Percentiles rank a stretch among this genome's conserved stretches.
phyloP scores from a whole-genome alignment of 768 basidiomycete genomes.

The Naematelia aurantialba region DNA sequence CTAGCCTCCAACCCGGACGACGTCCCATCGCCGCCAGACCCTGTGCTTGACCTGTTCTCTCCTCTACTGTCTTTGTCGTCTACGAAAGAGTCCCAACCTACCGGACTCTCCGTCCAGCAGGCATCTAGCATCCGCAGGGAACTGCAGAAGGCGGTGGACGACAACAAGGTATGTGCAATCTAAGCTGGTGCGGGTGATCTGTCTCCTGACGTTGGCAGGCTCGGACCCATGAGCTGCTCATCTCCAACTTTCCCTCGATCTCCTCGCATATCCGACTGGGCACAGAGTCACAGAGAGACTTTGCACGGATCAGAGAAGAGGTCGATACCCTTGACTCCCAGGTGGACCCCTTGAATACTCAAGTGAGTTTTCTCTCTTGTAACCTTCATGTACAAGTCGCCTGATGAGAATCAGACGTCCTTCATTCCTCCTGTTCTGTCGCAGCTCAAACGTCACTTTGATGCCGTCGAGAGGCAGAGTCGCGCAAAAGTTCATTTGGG shows the following conservation, averaged over 20 bases:
- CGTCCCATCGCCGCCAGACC: constrained; percentile 10
- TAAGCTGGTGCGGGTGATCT: neutral
- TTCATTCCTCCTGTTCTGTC: constrained; percentile 36
- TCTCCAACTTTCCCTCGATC: constrained; percentile 22
- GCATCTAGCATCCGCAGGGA: constrained; percentile 52
- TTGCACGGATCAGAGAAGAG: constrained; percentile 62
- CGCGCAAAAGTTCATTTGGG: constrained; percentile 17
- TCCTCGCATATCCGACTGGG: constrained; percentile 71
- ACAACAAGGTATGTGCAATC: constrained; percentile 61
- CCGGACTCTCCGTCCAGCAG: constrained; percentile 19
- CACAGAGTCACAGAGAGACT: constrained; percentile 61
- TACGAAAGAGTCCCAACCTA: constrained; percentile 12
- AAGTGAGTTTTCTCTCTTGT: constrained; percentile 17
- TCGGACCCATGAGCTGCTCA: constrained; percentile 29
- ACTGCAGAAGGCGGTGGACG: constrained; percentile 66
- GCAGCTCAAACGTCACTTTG: constrained; percentile 21
- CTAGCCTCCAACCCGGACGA: constrained; percentile 12
- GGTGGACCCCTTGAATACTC: constrained; percentile 21
- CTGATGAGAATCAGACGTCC: constrained; percentile 26
- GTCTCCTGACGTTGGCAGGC: constrained; percentile 11
- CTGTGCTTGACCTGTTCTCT: constrained; percentile 25
- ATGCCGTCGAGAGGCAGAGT: constrained; percentile 17
- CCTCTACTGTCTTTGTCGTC: constrained; percentile 18
- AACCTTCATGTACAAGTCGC: neutral
- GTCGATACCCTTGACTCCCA: constrained; percentile 62